phyloP scores from a whole-genome alignment of 73 alveolate species.

The Paraurostyla sp. region DNA sequence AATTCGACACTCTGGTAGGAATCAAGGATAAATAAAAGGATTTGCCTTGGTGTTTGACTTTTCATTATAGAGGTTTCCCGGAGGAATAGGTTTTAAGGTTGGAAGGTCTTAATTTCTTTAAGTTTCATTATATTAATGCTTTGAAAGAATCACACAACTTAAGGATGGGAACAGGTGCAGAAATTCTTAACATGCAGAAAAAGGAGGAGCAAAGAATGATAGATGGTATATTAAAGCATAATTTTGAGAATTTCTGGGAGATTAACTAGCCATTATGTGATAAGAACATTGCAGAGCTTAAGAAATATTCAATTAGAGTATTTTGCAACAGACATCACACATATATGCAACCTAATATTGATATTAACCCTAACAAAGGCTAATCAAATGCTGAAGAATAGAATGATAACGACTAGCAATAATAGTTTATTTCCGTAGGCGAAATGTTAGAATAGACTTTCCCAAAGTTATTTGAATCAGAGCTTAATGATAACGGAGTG shows the following conservation, averaged over 20 bases:
- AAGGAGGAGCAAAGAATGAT: slow-evolving; percentile 52
- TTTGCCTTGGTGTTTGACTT: slow-evolving; percentile 70
- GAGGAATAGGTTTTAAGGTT: slow-evolving; percentile 18
- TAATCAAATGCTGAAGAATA: not conserved
- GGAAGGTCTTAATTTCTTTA: slow-evolving; percentile 35
- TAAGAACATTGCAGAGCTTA: slow-evolving; percentile 42
- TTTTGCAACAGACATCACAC: slow-evolving; percentile 46
- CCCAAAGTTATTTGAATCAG: slow-evolving; percentile 40
- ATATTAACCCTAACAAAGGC: slow-evolving; percentile 1
- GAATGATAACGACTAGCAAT: not conserved
- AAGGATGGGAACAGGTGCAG: slow-evolving; percentile 50
- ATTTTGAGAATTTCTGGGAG: slow-evolving; percentile 54
- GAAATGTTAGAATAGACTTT: slow-evolving; percentile 9
- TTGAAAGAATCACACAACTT: slow-evolving; percentile 51
- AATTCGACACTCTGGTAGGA: slow-evolving; percentile 66
- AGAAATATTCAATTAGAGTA: slow-evolving; percentile 52
- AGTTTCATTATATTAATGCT: slow-evolving; percentile 47
- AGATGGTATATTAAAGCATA: slow-evolving; percentile 50
- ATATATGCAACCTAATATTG: slow-evolving; percentile 6
- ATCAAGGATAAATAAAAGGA: slow-evolving; percentile 25
- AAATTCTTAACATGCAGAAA: slow-evolving; percentile 40
- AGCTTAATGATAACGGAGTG: slow-evolving; percentile 23
- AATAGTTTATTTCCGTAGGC: slow-evolving; percentile 6
- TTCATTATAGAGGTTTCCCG: slow-evolving; percentile 58
- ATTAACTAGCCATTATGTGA: slow-evolving; percentile 33